phyloP scores from a whole-genome alignment of 1,284 basidiomycete species.

The Chalciporus piperatoides region DNA sequence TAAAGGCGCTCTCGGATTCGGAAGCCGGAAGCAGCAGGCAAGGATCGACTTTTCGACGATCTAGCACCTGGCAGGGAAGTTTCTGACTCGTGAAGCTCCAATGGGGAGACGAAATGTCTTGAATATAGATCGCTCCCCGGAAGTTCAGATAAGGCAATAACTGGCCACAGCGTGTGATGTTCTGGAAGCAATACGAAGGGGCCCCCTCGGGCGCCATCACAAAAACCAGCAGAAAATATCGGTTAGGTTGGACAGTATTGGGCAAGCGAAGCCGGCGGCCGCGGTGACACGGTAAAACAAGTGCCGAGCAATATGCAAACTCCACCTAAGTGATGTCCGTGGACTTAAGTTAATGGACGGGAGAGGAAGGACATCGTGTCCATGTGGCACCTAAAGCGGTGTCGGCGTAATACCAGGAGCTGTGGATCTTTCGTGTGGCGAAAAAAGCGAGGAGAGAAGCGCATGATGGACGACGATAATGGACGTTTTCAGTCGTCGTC shows the following conservation, averaged over 20 bases:
- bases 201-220: conserved; percentile 25
- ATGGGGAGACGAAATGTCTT: conserved; percentile 9
- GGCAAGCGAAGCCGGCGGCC: conserved; percentile 32
- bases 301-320: conserved; percentile 33
- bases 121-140: conserved; percentile 18
- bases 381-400: conserved; percentile 35
- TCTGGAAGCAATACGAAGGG: conserved; percentile 28
- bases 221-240: conserved; percentile 35
- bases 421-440: conserved; percentile 20
- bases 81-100: conserved; percentile 24
- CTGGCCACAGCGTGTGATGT: conserved; percentile 16
- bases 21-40: conserved; percentile 27
- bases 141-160: conserved; percentile 16
- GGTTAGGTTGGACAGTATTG: conserved; percentile 29
- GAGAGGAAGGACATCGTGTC: conserved; percentile 36
- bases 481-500: conserved; percentile 16
- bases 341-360: conserved; percentile 37
- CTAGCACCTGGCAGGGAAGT: conserved; percentile 23
- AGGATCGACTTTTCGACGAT: conserved; percentile 39
- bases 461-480: conserved; percentile 9
- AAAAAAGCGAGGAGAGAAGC: conserved; percentile 13
- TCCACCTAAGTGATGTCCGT: conserved; percentile 35
- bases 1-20: conserved; percentile 32
- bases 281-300: conserved; percentile 35
- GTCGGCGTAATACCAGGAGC: conserved; percentile 25